A percentile compares a stretch with the other conserved stretches of the same genome.
Evolutionary conservation across 1,284 basidiomycete species (phyloP).

Genomic region (Ganoderma multipileum): DNA sequence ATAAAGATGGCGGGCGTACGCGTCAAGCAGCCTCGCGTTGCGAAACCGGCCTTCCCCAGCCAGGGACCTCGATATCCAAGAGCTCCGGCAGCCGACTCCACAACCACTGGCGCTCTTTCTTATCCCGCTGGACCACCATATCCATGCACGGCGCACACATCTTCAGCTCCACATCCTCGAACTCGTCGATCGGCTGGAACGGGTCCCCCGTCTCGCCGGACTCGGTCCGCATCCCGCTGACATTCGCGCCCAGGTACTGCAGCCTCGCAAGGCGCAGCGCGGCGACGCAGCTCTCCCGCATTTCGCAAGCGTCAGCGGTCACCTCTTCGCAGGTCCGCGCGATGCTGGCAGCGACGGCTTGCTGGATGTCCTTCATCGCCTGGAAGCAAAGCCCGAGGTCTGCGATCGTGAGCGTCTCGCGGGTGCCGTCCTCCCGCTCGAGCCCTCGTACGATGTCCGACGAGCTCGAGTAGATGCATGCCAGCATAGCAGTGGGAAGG

Average conservation of each 20-base stretch:
- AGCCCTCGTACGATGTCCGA: not conserved
- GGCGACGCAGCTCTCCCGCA: not conserved
- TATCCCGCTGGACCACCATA: not conserved
- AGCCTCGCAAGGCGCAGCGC: too few relatives aligned
- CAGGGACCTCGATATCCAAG: conserved; percentile 2
- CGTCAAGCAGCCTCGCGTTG: too few relatives aligned
- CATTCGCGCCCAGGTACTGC: not conserved
- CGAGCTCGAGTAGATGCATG: not conserved
- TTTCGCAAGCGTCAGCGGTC: not conserved
- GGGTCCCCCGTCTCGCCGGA: too few relatives aligned
- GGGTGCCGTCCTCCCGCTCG: conserved; percentile 10
- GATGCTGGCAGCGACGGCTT: not conserved
- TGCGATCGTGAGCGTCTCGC: conserved; percentile 5
- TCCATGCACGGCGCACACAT: not conserved
- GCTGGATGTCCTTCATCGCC: not conserved
- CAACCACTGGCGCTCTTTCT: not conserved
- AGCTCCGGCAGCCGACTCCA: conserved; percentile 12
- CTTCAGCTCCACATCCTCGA: too few relatives aligned
- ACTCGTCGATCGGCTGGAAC: not conserved
- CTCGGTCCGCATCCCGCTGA: not conserved
- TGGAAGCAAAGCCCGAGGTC: conserved; percentile 13
- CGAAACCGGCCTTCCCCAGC: not conserved
- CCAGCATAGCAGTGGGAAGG: conserved; percentile 12
- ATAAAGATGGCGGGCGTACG: too few relatives aligned
- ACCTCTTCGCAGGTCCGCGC: too few relatives aligned